Evolutionary conservation across 768 basidiomycete species (phyloP).

Genomic region (Lyophyllum atratum): DNA sequence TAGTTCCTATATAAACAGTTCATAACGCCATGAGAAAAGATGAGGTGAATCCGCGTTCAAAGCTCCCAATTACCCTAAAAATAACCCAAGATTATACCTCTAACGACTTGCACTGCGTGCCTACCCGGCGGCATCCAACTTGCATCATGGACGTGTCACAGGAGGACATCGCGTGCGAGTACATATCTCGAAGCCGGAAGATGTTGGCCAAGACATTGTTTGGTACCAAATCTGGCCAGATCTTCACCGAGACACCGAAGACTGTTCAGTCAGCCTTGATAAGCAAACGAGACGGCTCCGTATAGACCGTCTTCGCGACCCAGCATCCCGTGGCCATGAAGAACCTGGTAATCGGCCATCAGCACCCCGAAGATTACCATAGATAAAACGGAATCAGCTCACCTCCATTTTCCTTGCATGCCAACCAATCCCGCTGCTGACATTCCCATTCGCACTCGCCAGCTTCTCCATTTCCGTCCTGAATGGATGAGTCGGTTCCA

Average conservation of each 20-base stretch:
- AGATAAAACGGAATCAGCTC: constrained; percentile 25
- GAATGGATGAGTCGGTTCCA: constrained; percentile 64
- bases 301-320: constrained; percentile 93
- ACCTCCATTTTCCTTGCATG: constrained; percentile 98
- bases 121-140: neutral
- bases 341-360: constrained; percentile 44
- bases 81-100: neutral
- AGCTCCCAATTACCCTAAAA: neutral
- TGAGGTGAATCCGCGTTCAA: no score
- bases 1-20: no score
- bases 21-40: neutral
- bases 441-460: constrained; percentile 82
- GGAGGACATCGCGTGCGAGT: neutral
- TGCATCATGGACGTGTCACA: no score
- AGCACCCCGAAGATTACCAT: constrained; percentile 1
- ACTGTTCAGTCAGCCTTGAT: constrained; percentile 62
- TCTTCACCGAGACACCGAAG: neutral
- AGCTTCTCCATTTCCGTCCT: constrained; percentile 71
- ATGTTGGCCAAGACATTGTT: neutral
- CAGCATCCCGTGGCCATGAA: constrained; percentile 89
- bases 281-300: constrained; percentile 92
- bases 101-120: neutral
- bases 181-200: neutral
- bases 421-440: constrained; percentile 93
- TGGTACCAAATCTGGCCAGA: neutral